Evolutionary conservation across 192 early-diverging fungal species (phyloP).

Genomic region (Dissophora globulifera): DNA sequence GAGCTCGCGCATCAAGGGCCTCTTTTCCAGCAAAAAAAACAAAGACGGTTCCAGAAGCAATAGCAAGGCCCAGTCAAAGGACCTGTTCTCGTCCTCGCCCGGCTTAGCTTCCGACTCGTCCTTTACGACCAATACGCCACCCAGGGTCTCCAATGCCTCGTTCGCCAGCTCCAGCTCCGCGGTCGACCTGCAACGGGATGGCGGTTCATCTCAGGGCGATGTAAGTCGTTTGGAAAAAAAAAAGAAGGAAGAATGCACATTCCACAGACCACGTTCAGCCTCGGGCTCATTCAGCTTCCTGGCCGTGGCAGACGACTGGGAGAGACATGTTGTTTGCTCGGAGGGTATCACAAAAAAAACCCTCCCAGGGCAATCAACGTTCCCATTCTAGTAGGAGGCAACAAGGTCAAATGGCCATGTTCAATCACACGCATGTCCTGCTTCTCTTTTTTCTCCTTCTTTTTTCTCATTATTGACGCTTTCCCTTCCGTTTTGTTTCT

Average conservation of each 20-base stretch:
- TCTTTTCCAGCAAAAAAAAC: conserved; percentile 51
- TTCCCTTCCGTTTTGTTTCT: neutral
- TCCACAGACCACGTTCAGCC: neutral
- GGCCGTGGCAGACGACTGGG: too few species aligned
- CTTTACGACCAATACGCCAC: conserved; percentile 9
- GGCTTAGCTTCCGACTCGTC: conserved; percentile 14
- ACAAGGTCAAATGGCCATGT: neutral
- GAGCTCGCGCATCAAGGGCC: conserved; percentile 52
- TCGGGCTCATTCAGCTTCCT: conserved; percentile 14
- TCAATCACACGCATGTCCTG: neutral
- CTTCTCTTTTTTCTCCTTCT: neutral
- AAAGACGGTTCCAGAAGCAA: conserved; percentile 20
- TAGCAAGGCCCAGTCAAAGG: conserved; percentile 14
- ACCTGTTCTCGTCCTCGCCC: conserved; percentile 11
- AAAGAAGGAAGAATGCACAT: neutral
- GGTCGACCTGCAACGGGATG: conserved; percentile 10
- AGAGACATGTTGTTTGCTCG: neutral
- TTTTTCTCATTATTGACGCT: neutral
- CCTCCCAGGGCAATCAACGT: neutral
- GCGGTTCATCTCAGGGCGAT: conserved; percentile 8
- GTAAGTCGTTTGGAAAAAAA: conserved; percentile 10
- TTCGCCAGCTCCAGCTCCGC: conserved; percentile 21
- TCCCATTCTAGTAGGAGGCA: too few species aligned
- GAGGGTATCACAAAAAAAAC: neutral
- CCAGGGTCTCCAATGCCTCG: too few species aligned